Evolutionary conservation across 768 basidiomycete species (phyloP), one percentile per base, ranked within the genome.

Genomic region (Lentinula sp.): DNA sequence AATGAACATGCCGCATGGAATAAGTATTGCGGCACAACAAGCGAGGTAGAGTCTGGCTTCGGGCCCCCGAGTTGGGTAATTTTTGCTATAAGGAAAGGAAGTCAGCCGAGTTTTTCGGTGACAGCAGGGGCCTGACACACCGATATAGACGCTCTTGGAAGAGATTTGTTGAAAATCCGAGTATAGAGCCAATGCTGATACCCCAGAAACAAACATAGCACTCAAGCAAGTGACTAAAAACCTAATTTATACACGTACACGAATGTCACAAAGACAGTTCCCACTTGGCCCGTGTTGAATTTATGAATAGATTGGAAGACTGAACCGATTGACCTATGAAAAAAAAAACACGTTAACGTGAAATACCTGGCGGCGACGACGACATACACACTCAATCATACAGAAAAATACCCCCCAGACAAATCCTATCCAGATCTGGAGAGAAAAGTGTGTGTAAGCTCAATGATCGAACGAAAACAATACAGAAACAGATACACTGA

Each of bases 401-500:
- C 83, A 85, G 66, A 83, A 93, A 21, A 87, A 70, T 5, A 91
- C 81, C 0, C 91, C 91, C 90, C 91, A 93, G 0, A 82, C 80
- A 61, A 93, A 84, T 56, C 85, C 84, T 34, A 85, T 73, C 87
- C 86, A 88, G n/a, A 88, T 67, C 86, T 89, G 21, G 0, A 70
- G 16, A 34, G 6, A 10, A 48, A 13, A 37, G 15, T 6, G 31
- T 35, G 32, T 37, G 32, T 43, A 18, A 35, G 13, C 35, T 16
- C 10, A 61, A 28, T 61, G 37, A 39, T n/a, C 6, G 28, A n/a
- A 28, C 9, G 4, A 15, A 7, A 48, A 49, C 11, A 48, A 23
- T 3, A 35, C 5, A 56, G 74, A 73, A 8, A 72, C 53, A 71
- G 83, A 40, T 68, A 89, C 88, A 67, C 84, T 87, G 67, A 93